These are phyloP conservation scores for Stachybotrys echinatus DNA, from an alignment of 2,329 filamentous ascomycete genomes.

Conservation along the genomic window DNA sequence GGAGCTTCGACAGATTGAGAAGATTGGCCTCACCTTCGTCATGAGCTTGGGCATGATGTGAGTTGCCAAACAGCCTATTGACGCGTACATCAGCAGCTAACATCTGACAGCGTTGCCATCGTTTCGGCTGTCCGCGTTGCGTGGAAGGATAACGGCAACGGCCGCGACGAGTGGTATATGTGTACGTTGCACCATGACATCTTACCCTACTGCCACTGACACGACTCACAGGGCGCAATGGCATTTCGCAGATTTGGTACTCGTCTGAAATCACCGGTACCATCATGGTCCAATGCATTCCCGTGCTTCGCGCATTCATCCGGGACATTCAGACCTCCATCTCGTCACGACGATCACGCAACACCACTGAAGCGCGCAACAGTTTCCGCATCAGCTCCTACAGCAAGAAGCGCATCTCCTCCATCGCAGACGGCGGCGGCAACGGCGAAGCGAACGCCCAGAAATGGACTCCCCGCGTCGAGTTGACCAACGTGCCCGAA, in stretches of 20 bases:
- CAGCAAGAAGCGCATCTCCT: background rate
- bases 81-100: background rate
- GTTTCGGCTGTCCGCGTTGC: conserved; percentile 39
- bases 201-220: background rate
- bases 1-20: conserved; percentile 42
- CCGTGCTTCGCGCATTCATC: conserved; percentile 42
- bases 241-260: conserved; percentile 25
- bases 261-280: conserved; percentile 47
- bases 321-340: conserved; percentile 15
- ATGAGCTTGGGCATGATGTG: conserved; percentile 46
- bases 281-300: conserved; percentile 50
- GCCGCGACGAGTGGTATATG: conserved; percentile 39
- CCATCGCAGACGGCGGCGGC: background rate
- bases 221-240: conserved; percentile 15
- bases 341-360: background rate
- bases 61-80: background rate
- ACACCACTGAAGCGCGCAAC: background rate
- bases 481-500: background rate
- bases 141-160: conserved; percentile 44
- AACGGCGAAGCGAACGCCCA: background rate
- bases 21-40: conserved; percentile 42
- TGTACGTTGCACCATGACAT: conserved; percentile 20
- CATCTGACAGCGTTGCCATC: conserved; percentile 32
- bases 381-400: background rate
- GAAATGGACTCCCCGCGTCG: background rate